Evolutionary conservation across 2,329 filamentous ascomycete genomes (phyloP).

Genomic region (Chrysoporthe deuterocubensis): DNA sequence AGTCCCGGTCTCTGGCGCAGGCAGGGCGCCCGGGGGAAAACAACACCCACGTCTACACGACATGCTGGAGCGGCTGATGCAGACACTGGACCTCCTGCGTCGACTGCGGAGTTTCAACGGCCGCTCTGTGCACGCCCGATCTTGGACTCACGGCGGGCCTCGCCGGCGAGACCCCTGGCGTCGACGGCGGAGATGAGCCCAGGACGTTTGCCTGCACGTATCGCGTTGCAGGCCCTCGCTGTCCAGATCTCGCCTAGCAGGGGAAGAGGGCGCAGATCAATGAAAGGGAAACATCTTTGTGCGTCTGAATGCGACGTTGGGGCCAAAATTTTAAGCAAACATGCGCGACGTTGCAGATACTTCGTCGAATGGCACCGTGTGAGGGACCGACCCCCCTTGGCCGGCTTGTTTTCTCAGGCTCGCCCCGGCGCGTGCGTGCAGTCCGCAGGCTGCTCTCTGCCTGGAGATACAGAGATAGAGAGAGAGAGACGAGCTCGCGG

Average conservation of each 20-base stretch:
- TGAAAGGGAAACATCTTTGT: background rate
- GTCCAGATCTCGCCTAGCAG: background rate
- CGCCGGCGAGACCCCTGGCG: background rate
- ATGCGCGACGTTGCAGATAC: conserved; percentile 12
- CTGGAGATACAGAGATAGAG: too few species aligned
- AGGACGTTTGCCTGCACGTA: background rate
- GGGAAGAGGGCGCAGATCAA: background rate
- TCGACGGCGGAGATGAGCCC: background rate
- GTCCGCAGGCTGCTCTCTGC: too few species aligned
- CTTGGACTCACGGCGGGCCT: background rate
- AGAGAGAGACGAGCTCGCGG: too few species aligned
- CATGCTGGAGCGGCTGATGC: background rate
- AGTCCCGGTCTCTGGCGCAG: background rate
- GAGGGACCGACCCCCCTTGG: background rate
- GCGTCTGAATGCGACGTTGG: background rate
- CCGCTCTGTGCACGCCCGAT: background rate
- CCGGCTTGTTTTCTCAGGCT: too few species aligned
- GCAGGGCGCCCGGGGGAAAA: too few species aligned
- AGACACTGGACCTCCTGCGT: background rate
- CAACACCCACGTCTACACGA: background rate
- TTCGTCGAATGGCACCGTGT: background rate
- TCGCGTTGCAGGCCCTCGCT: background rate
- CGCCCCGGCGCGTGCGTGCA: too few species aligned
- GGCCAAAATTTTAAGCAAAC: conserved; percentile 2
- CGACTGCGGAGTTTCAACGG: background rate